Evolutionary conservation across 352 stramenopile species (phyloP), one percentile per base, ranked within the genome.

Genomic region (Globisporangium apiculatum): DNA sequence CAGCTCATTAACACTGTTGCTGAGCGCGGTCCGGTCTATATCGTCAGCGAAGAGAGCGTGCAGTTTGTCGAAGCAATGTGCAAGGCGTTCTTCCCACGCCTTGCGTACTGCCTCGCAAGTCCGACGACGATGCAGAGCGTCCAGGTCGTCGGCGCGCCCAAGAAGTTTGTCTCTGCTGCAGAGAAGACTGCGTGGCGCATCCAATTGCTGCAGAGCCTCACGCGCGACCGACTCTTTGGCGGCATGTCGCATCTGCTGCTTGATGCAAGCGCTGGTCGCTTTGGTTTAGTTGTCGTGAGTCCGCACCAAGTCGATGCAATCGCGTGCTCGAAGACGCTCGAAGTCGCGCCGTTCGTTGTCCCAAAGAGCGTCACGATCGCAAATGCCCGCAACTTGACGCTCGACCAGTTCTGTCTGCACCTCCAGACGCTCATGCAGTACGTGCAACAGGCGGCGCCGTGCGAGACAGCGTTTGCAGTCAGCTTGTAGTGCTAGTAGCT

Each of bases 21-120:
- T 4, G 58, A 53, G 8, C 70, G 70, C 18, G 78, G 78, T 0
- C 78, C 78, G 10, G 70, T 88, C 18, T 88, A 81, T 54, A 86
- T 88, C 18, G 69, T 86, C 6, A 86, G 78, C 46, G 76, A 88
- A 43, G 70, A 88, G 51, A 83, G 70, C 49, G 72, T 76, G 48
- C 63, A 71, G 49, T 88, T 85, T 43, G 72, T 88, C 6, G 78
- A 88, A 62, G 69, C 66, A 41, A 72, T 76, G 57, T 88, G 74
- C 72, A 73, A 72, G 49, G 64, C 70, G 7, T 83, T 88, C 49
- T 88, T 88, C 58, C 78, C 78, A 17, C 69, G 78, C 36, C 64
- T 88, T 18, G 76, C 76, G 24, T 88, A 74, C 62, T 88, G 76
- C 42, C 71, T 88, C 9, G 62, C 57, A 36, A 85, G 72, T 48